Evolutionary conservation across 129 eudicot species (phyloP), one percentile per base, ranked within the genome.

Genomic region (Helianthus tuberosus): DNA sequence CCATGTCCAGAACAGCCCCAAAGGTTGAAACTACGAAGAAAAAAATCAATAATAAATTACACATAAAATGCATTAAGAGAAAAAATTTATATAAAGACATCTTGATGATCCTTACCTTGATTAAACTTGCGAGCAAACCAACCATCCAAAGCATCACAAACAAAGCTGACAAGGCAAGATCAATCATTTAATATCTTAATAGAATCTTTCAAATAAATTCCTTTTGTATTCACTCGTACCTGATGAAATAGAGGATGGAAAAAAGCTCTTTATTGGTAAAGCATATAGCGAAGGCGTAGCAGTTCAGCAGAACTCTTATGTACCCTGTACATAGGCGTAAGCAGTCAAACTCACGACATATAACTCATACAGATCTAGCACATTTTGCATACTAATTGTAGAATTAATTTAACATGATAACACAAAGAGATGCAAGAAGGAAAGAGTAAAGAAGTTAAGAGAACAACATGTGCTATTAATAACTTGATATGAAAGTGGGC

Each of bases 1-100:
- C 96, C 97, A 93, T 93, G 84, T 93, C 98, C 71, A 93, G 82
- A 81, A 93, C 98, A 84, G 98, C 97, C 64, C 97, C 98, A 69
- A 93, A 90, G 39, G 96, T 93, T 48, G 96, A 93, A 74, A 90
- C 97, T 90, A 83, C 68, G 81, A 9, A 39, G 55, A 57, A 23
- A 79, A 71, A 41, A 66, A 11, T 43, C 14, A 81, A 68, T 44
- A 12, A 5, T 27, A 59, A 27, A 11, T 27, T 59, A 5, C 16
- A 50, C 11, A 49, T 43, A 47, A 36, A 35, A 46, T 3, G 48
- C 14, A 11, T 25, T 23, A 10, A 25, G 23, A 25, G 46, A 14
- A 49, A 49, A 15, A 49, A 50, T 14, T 61, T 43, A 58, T 9
- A 67, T 14, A 47, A 29, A 59, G 16, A 59, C 25, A 46, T 73